phyloP scores from a whole-genome alignment of 2,329 filamentous ascomycete species.

The Clonostachys solani region DNA sequence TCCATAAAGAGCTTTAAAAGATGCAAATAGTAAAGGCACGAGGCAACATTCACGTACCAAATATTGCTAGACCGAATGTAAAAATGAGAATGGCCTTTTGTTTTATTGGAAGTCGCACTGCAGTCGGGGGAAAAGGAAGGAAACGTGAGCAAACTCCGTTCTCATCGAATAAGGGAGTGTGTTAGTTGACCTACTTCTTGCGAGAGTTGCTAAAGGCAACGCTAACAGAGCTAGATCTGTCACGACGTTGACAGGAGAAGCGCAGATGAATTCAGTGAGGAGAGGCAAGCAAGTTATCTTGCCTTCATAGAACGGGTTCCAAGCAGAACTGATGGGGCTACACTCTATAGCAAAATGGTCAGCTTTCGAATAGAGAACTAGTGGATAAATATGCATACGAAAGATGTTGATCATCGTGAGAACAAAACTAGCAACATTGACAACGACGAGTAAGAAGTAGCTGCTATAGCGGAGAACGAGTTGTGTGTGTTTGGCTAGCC shows the following conservation, averaged over 20 bases:
- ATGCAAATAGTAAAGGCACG: not conserved
- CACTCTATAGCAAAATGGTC: slow-evolving; percentile 47
- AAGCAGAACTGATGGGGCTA: slow-evolving; percentile 67
- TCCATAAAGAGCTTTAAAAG: not conserved
- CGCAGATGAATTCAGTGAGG: slow-evolving; percentile 62
- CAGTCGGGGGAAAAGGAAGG: slow-evolving; percentile 70
- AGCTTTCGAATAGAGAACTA: not conserved
- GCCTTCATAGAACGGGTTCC: slow-evolving; percentile 33
- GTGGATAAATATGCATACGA: slow-evolving; percentile 22
- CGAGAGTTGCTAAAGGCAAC: slow-evolving; percentile 29
- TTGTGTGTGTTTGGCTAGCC: slow-evolving; percentile 73
- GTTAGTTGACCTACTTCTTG: not conserved
- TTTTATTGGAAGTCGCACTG: slow-evolving; percentile 77
- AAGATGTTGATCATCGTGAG: slow-evolving; percentile 85
- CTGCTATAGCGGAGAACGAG: slow-evolving; percentile 75
- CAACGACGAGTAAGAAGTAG: slow-evolving; percentile 71
- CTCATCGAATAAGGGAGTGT: too few relatives aligned
- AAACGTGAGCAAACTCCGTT: slow-evolving; percentile 20
- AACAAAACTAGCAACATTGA: slow-evolving; percentile 73
- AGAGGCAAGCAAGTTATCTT: slow-evolving; percentile 47
- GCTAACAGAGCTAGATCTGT: slow-evolving; percentile 86
- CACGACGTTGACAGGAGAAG: slow-evolving; percentile 86
- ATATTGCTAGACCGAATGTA: slow-evolving; percentile 83
- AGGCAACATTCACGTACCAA: slow-evolving; percentile 27
- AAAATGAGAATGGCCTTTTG: slow-evolving; percentile 86